Base-by-base conservation (phyloP, 2,329 filamentous ascomycete species). In the Ophiostoma ips region DNA sequence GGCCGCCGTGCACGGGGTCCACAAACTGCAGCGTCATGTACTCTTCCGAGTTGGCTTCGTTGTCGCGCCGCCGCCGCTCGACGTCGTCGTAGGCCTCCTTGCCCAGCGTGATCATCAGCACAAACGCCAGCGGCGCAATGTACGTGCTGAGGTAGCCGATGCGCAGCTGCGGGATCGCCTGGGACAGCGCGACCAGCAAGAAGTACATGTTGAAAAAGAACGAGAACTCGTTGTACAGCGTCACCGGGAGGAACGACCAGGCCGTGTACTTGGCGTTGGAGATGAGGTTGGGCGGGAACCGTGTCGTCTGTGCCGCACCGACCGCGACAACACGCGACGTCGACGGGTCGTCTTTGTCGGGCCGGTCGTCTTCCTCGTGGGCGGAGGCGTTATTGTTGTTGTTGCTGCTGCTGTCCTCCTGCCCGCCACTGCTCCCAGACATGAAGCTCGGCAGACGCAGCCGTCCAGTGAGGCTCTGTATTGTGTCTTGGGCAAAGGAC, bases 131-230 rank as follows among this genome's bases (percentile, higher is more conserved):
- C 1, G 92, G 92, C 18, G 86, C 89, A 63, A 96, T 81, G 60
- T 98, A 98, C 2, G 92, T 96, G 30, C 86, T 86, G 54, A 98
- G 76, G 64, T 95, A 96, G 50, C 92, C 92, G 57, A 98, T 95
- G 50, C 88, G 80, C 50, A 98, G 69, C 19, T 85, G 77, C 4
- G 88, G 89, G 60, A 98, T 89, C 40, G 87, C 82, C 67, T 98
- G 92, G 35, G 90, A 96, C 46, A 96, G 68, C 7, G 92, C 94
- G 46, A 98, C 92, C 24, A 96, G 79, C 50, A 98, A 72, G 64
- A 98, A 98, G 64, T 98, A 98, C 72, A 96, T 87, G 74, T 98
- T 98, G 74, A 98, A 95, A 69, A 98, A 98, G 71, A 96, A 98
- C 53, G 90, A 95, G 64, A 98, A 98, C 63, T 98, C 92, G 68